Evolutionary conservation across 495 filamentous ascomycete species (phyloP).

Genomic region (Oleoguttula mirabilis): DNA sequence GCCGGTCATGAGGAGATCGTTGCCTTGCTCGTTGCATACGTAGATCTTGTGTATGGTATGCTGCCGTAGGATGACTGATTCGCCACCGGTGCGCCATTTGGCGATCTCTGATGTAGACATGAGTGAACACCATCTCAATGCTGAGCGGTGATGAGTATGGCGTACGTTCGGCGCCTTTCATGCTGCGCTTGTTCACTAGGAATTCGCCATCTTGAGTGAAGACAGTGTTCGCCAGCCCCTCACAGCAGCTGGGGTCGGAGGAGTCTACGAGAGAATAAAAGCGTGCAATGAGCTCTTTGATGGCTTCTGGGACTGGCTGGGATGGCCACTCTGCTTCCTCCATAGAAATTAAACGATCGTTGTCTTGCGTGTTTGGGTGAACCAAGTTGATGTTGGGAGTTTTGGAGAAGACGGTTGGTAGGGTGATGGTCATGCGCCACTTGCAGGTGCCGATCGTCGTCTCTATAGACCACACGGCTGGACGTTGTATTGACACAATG

Average conservation of each 20-base stretch:
- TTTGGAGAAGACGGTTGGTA: too few species aligned
- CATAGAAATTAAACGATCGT: too few species aligned
- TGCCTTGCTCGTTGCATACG: slow-evolving; percentile 2
- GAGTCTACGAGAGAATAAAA: slow-evolving; percentile 8
- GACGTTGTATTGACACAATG: too few species aligned
- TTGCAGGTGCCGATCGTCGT: too few species aligned
- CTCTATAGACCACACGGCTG: too few species aligned
- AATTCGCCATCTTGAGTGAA: slow-evolving; percentile 3
- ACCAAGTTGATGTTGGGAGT: too few species aligned
- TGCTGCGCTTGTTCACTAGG: slow-evolving; percentile 4
- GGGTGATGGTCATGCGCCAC: too few species aligned
- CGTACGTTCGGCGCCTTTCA: slow-evolving; percentile 1
- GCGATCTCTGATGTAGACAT: slow-evolving; percentile 9
- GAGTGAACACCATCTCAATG: too few species aligned
- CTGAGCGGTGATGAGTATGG: too few species aligned
- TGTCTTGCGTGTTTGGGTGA: too few species aligned
- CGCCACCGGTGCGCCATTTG: background rate
- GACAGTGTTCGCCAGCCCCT: background rate
- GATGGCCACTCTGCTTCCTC: slow-evolving; percentile 7
- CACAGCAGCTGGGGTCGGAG: background rate
- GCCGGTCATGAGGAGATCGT: slow-evolving; percentile 9
- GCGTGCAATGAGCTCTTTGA: slow-evolving; percentile 1
- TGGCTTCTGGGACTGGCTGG: slow-evolving; percentile 2
- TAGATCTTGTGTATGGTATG: slow-evolving; percentile 5
- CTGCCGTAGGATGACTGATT: background rate